These are phyloP conservation scores for Staphylotrichum tortipilum DNA, from an alignment of 495 filamentous ascomycete species.

Conservation along the genomic window DNA sequence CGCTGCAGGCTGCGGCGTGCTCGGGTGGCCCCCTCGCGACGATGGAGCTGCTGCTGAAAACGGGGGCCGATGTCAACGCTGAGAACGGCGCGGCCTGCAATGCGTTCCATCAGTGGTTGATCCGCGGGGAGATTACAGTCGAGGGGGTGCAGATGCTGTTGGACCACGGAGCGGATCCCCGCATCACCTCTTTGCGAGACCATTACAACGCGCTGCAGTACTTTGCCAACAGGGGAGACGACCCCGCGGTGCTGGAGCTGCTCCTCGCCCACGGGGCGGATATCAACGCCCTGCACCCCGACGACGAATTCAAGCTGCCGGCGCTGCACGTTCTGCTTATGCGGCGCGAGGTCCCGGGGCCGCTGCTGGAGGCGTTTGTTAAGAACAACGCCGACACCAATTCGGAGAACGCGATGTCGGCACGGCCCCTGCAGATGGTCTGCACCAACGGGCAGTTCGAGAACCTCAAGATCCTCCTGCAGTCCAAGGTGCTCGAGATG, in stretches of 20 bases:
- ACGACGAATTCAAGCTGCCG: not conserved
- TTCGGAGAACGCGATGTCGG: slow-evolving; percentile 2
- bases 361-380: slow-evolving; percentile 10
- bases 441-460: slow-evolving; percentile 4
- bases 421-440: slow-evolving; percentile 6
- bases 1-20: slow-evolving; percentile 45
- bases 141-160: slow-evolving; percentile 1
- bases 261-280: slow-evolving; percentile 12
- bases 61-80: slow-evolving; percentile 39
- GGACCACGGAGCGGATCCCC: slow-evolving; percentile 7
- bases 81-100: not conserved
- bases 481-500: slow-evolving; percentile 9
- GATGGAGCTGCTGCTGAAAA: slow-evolving; percentile 40
- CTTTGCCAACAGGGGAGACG: slow-evolving; percentile 1
- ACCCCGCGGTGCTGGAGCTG: slow-evolving; percentile 5
- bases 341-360: not conserved
- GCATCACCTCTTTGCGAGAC: not conserved
- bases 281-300: slow-evolving; percentile 1
- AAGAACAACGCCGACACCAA: slow-evolving; percentile 11
- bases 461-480: slow-evolving; percentile 9
- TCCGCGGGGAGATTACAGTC: not conserved
- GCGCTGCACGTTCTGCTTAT: slow-evolving; percentile 7
- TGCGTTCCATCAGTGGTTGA: slow-evolving; percentile 2
- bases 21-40: slow-evolving; percentile 34
- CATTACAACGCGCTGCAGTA: slow-evolving; percentile 4